Percentiles rank a stretch among this genome's conserved stretches.
Conservation (phyloP, 2,329 filamentous ascomycete species). For the Epichloe baconii region DNA sequence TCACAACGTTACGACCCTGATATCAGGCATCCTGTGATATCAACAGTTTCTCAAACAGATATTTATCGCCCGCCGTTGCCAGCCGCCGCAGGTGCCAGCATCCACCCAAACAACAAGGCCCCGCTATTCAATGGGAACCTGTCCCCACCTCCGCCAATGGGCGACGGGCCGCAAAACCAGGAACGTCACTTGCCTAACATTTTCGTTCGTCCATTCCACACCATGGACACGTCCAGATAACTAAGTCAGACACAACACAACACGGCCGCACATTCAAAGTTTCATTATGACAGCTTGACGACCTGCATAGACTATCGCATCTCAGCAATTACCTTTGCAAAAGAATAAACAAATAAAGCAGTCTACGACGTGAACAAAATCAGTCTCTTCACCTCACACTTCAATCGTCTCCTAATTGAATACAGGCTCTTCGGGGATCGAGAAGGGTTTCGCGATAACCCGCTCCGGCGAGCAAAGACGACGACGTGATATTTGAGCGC, state of each 20-base stretch:
- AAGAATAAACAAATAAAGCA: not conserved
- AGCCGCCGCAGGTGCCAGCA: no score
- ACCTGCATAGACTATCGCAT: not conserved
- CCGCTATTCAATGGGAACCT: not conserved
- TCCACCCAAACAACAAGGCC: no score
- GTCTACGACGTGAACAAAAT: not conserved
- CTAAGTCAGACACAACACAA: not conserved
- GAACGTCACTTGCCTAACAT: not conserved
- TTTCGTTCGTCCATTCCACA: not conserved
- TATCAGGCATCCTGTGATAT: no score
- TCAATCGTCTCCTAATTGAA: no score
- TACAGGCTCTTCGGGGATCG: no score
- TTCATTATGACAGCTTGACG: not conserved
- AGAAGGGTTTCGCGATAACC: no score
- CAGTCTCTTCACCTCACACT: no score
- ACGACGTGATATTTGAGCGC: no score
- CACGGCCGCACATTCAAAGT: not conserved
- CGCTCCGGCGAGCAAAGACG: no score
- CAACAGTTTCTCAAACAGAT: no score
- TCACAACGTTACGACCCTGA: no score
- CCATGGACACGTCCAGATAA: not conserved
- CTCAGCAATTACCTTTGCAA: not conserved
- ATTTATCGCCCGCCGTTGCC: no score
- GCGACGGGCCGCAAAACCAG: not conserved
- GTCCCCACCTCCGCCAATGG: not conserved